These are phyloP conservation scores for Toxicodendron radicans DNA, from an alignment of 345 rosid genomes.

Conservation along the genomic window DNA sequence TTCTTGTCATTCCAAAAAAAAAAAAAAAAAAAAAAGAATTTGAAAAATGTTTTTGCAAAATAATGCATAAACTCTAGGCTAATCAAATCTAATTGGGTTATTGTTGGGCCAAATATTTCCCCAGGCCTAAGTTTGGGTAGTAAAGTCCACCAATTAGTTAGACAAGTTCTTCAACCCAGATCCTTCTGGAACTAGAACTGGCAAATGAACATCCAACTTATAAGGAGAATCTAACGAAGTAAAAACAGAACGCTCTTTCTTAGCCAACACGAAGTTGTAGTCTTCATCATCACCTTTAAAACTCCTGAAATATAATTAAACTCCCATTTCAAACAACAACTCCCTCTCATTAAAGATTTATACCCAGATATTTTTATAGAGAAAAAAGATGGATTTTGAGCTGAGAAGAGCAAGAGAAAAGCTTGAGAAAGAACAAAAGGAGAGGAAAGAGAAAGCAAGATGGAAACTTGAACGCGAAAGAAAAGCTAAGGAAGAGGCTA, in stretches of 20 bases:
- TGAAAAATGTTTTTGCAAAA: too few species aligned
- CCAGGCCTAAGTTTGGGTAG: too few species aligned
- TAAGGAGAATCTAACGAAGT: neutral
- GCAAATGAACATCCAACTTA: neutral
- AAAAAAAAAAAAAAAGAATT: too few species aligned
- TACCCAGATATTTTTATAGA: neutral
- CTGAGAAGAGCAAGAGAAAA: conserved; percentile 88
- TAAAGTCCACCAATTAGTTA: too few species aligned
- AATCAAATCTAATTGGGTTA: too few species aligned
- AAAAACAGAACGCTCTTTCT: neutral
- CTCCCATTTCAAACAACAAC: neutral
- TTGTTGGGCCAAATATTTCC: too few species aligned
- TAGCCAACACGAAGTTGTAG: conserved; percentile 11
- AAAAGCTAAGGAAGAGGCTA: conserved; percentile 73
- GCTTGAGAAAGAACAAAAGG: conserved; percentile 87
- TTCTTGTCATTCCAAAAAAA: too few species aligned
- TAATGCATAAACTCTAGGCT: too few species aligned
- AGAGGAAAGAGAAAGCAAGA: conserved; percentile 78
- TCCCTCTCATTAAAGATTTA: neutral
- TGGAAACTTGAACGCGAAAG: conserved; percentile 63
- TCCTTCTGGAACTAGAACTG: conserved; percentile 24
- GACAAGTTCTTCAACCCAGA: conserved; percentile 22
- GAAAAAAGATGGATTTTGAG: conserved; percentile 75
- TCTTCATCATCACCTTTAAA: neutral
- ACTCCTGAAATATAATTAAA: neutral